Evolutionary conservation across 208 protist species (phyloP), one percentile per base, ranked within the genome.

Genomic region (Histomonas meleagridis): DNA sequence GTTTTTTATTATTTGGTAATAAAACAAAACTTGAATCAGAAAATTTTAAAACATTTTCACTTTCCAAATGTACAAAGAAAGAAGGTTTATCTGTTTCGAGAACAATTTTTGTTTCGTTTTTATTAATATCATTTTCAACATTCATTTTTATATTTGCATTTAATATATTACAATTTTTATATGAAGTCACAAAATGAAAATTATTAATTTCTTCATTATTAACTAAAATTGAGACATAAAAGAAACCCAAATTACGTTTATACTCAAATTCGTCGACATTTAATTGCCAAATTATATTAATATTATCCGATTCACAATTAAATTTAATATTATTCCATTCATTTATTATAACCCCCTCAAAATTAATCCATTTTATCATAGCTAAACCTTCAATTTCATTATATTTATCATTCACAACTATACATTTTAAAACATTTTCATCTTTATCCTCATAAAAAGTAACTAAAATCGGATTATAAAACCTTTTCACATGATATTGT

Each of bases 11-110:
- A n/a, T 55, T 16, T 38, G 76, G 76, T 0, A 86, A 10, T 7
- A 86, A 43, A 32, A 55, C 1, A 21, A 86, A 55, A 4, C 46
- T 55, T 55, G 76, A 86, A 55, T 86, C 76, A 38, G 46, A 55
- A 46, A 86, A 86, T 35, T 86, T 86, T 21, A 18, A 32, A 7
- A 55, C 76, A 18, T 86, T 86, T 38, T 46, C 40, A 5, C 40
- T 51, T 28, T 86, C 76, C 23, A 86, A 7, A 57, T 86, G 76
- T 38, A 86, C 76, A 21, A 86, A 86, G 76, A 86, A 86, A 38
- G 76, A 40, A 55, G 76, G 76, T 32, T 38, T n/a, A 43, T 86
- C 46, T 38, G 76, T 86, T 38, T 14, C n/a, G 0, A 86, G 26
- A 5, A 23, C 55, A 21, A 86, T 55, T 55, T 51, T n/a, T 18